Percentiles rank a stretch among this genome's conserved stretches.
Evolutionary conservation across 495 filamentous ascomycete genomes (phyloP).

Genomic region (Hypoxylon rickii): DNA sequence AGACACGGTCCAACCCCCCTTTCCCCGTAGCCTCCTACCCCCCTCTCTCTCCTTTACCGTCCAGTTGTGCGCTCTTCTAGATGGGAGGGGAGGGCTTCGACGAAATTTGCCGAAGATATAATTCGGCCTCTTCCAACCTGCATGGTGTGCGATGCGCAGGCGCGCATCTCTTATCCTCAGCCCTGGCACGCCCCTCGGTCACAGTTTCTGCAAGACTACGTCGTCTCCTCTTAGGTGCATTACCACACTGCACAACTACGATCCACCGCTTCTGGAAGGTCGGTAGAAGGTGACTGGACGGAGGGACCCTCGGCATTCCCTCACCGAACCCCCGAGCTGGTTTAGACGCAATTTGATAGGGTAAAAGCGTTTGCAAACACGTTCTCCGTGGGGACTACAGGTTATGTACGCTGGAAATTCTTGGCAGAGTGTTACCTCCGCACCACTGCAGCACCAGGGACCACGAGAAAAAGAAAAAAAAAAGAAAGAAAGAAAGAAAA

Average conservation of each 20-base stretch:
- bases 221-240: constrained; percentile 30
- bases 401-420: constrained; percentile 27
- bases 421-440: constrained; percentile 30
- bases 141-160: constrained; percentile 10
- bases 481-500: constrained; percentile 6
- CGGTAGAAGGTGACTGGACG: constrained; percentile 40
- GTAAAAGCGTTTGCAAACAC: constrained; percentile 29
- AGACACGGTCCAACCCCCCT: constrained; percentile 35
- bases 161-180: constrained; percentile 20
- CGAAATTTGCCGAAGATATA: constrained; percentile 31
- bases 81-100: constrained; percentile 16
- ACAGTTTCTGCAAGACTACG: constrained; percentile 28
- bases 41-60: constrained; percentile 18
- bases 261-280: constrained; percentile 42
- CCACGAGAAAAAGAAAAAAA: constrained; percentile 16
- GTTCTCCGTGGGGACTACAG: constrained; percentile 27
- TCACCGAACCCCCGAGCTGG: constrained; percentile 43
- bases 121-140: constrained; percentile 20
- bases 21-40: constrained; percentile 27
- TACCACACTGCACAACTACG: constrained; percentile 26
- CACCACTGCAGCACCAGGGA: constrained; percentile 27
- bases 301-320: constrained; percentile 37
- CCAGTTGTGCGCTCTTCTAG: constrained; percentile 2
- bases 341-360: constrained; percentile 30
- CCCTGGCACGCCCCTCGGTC: constrained; percentile 31